Percentiles rank a stretch among this genome's conserved stretches.
Conservation (phyloP, 176 grass and related monocot genomes). For the Aegilops umbellulata region DNA sequence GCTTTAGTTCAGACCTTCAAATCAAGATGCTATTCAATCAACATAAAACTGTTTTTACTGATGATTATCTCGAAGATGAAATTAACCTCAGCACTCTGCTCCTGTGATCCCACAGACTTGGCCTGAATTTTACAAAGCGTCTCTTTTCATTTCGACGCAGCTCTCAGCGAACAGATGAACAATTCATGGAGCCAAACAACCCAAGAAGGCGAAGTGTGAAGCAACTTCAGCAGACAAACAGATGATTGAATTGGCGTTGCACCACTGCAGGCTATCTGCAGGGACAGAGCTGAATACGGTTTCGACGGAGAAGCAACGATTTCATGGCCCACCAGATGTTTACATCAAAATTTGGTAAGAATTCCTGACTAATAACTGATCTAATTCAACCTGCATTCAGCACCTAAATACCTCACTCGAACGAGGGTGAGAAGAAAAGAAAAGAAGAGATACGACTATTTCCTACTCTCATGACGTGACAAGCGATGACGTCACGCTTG, state of each 20-base stretch:
- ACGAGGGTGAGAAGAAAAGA: neutral
- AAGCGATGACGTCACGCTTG: neutral
- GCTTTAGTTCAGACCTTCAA: slow-evolving; percentile 6
- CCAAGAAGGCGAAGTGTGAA: neutral
- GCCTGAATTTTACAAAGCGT: neutral
- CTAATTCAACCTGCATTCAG: neutral
- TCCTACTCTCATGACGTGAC: neutral
- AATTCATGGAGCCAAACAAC: neutral
- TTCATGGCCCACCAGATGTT: neutral
- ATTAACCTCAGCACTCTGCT: neutral
- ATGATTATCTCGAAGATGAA: neutral
- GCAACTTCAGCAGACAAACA: neutral
- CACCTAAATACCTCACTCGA: neutral
- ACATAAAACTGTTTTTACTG: neutral
- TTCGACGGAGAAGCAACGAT: neutral
- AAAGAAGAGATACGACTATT: neutral
- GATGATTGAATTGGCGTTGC: neutral
- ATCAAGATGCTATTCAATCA: neutral
- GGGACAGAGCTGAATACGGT: neutral
- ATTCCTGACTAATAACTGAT: slow-evolving; percentile 3
- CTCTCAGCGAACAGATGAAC: neutral
- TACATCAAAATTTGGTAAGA: neutral
- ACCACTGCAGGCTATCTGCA: neutral
- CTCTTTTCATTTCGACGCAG: neutral
- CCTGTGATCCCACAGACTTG: neutral